A percentile compares a stretch with the other conserved stretches of the same genome.
These are phyloP conservation scores for Emergomyces orientalis DNA, from an alignment of 2,329 filamentous ascomycete species.

Conservation along the genomic window DNA sequence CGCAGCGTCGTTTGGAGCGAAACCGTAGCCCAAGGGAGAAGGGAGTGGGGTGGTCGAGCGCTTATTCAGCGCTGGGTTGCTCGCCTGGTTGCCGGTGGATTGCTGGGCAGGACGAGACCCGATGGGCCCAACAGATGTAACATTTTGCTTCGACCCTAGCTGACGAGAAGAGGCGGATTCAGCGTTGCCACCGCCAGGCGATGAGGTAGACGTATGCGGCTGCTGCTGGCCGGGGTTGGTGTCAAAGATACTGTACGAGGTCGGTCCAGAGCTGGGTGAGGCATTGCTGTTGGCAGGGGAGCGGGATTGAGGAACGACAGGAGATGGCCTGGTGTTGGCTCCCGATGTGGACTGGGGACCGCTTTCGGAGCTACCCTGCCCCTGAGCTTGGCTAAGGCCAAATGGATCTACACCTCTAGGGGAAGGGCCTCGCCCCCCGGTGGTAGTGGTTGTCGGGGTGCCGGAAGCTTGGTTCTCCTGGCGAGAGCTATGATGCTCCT, in stretches of 20 bases:
- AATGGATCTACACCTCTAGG: conserved; percentile 71
- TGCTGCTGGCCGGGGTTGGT: conserved; percentile 47
- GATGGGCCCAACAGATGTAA: conserved; percentile 74
- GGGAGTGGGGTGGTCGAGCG: conserved; percentile 81
- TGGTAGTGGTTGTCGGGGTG: conserved; percentile 46
- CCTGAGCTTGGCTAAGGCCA: conserved; percentile 41
- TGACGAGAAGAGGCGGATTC: conserved; percentile 62
- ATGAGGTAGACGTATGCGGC: conserved; percentile 75
- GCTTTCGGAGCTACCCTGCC: conserved; percentile 43
- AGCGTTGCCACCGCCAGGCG: conserved; percentile 53
- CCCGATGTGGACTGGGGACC: conserved; percentile 42
- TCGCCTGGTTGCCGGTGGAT: conserved; percentile 39
- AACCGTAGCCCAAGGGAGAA: conserved; percentile 74
- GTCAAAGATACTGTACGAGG: conserved; percentile 54
- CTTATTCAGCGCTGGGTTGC: conserved; percentile 59
- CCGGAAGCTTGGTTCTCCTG: conserved; percentile 57
- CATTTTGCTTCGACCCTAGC: conserved; percentile 45
- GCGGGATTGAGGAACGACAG: conserved; percentile 41
- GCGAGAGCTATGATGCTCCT: conserved; percentile 57
- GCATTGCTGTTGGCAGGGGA: conserved; percentile 75
- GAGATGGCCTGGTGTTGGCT: conserved; percentile 33
- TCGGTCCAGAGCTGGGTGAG: conserved; percentile 51
- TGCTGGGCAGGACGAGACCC: conserved; percentile 71
- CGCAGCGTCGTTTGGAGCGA: conserved; percentile 45
- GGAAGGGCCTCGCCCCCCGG: conserved; percentile 61